Percentiles rank a stretch among this genome's conserved stretches.
These are phyloP conservation scores for Aspergillus uvarum DNA, from an alignment of 2,329 filamentous ascomycete species.

Conservation along the genomic window DNA sequence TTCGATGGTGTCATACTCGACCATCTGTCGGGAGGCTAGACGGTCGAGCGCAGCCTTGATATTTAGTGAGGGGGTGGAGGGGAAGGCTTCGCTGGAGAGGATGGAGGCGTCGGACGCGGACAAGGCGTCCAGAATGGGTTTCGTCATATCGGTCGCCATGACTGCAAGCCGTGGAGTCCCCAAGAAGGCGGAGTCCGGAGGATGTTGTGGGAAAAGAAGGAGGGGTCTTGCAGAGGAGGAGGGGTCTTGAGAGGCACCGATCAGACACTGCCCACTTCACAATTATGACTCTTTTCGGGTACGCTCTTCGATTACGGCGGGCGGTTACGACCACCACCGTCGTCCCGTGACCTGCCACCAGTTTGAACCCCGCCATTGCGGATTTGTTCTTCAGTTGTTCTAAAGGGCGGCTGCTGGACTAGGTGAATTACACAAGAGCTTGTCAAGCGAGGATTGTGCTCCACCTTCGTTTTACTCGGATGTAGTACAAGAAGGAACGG, in stretches of 20 bases:
- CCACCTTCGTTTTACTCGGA: neutral
- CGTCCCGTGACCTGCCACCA: conserved; percentile 19
- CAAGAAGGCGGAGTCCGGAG: conserved; percentile 20
- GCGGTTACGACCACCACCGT: conserved; percentile 23
- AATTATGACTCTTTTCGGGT: conserved; percentile 36
- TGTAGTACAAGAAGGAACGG: neutral
- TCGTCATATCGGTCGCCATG: conserved; percentile 59
- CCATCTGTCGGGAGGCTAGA: conserved; percentile 79
- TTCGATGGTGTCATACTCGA: conserved; percentile 80
- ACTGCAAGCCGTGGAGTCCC: conserved; percentile 28
- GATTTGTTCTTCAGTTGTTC: neutral
- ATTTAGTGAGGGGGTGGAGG: conserved; percentile 62
- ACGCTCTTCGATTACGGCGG: conserved; percentile 25
- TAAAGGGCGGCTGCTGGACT: too few species aligned
- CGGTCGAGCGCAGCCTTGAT: conserved; percentile 88
- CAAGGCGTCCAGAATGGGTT: conserved; percentile 65
- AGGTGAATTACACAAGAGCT: too few species aligned
- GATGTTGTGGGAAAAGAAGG: conserved; percentile 2
- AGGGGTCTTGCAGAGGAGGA: conserved; percentile 2
- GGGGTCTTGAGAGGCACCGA: conserved; percentile 15
- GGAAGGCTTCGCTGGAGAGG: conserved; percentile 69
- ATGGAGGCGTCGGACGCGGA: conserved; percentile 61
- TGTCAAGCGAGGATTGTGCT: neutral
- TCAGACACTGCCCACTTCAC: conserved; percentile 28
- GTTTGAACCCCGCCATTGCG: conserved; percentile 19